Evolutionary conservation across 495 filamentous ascomycete genomes (phyloP).

Genomic region (Talaromyces wortmannii): DNA sequence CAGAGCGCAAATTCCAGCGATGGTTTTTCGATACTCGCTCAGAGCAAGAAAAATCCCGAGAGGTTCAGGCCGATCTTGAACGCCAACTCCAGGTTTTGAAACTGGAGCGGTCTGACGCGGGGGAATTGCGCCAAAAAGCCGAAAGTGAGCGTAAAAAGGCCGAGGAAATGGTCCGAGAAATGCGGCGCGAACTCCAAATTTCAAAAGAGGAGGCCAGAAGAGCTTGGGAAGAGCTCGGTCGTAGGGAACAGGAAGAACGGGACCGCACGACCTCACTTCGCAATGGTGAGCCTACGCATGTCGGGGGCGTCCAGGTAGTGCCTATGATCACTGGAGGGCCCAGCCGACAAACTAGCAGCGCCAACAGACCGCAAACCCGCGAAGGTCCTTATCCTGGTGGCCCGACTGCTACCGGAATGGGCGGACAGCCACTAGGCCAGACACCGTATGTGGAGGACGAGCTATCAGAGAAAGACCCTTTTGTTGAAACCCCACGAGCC

Average conservation of each 20-base stretch:
- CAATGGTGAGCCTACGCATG: slow-evolving; percentile 79
- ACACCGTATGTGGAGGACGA: slow-evolving; percentile 19
- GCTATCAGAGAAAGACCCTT: slow-evolving; percentile 55
- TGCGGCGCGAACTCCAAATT: slow-evolving; percentile 85
- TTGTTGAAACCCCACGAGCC: slow-evolving; percentile 35
- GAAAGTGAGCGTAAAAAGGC: slow-evolving; percentile 60
- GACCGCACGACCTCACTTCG: slow-evolving; percentile 79
- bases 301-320: slow-evolving; percentile 94
- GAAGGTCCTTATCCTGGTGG: slow-evolving; percentile 36
- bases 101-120: slow-evolving; percentile 56
- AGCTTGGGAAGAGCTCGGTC: slow-evolving; percentile 94
- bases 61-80: slow-evolving; percentile 77
- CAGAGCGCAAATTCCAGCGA: slow-evolving; percentile 94
- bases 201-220: slow-evolving; percentile 93
- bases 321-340: slow-evolving; percentile 79
- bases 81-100: slow-evolving; percentile 66
- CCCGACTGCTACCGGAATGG: slow-evolving; percentile 16
- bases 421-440: slow-evolving; percentile 15
- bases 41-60: slow-evolving; percentile 79
- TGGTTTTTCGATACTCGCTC: slow-evolving; percentile 95
- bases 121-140: slow-evolving; percentile 53
- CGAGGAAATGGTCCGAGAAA: slow-evolving; percentile 73
- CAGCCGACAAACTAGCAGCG: slow-evolving; percentile 52
- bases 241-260: slow-evolving; percentile 91
- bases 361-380: slow-evolving; percentile 37